phyloP scores from a whole-genome alignment of 2,329 filamentous ascomycete genomes.

The Rasamsonia emersonii region DNA sequence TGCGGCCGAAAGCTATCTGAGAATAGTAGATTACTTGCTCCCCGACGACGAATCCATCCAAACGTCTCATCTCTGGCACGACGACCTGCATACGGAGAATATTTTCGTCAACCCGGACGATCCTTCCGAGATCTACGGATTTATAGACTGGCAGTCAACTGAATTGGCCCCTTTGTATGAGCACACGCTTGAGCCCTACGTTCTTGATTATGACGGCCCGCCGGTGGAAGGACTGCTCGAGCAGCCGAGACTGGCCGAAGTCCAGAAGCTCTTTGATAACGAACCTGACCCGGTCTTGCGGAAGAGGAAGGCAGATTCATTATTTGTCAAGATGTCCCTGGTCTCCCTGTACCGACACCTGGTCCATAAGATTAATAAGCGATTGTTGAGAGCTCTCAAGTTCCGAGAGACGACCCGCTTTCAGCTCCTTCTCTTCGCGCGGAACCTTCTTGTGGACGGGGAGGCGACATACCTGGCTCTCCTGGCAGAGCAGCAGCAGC shows the following conservation, averaged over 20 bases:
- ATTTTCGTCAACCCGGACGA: constrained; percentile 15
- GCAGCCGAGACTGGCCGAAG: constrained; percentile 18
- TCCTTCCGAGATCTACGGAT: constrained; percentile 13
- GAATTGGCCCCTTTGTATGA: constrained; percentile 24
- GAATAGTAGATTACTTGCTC: constrained; percentile 17
- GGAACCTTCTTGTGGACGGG: constrained; percentile 26
- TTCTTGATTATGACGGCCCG: constrained; percentile 2
- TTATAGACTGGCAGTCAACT: constrained; percentile 21
- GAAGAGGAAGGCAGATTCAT: constrained; percentile 13
- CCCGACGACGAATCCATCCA: constrained; percentile 17
- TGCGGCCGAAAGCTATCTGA: constrained; percentile 7
- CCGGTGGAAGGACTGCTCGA: constrained; percentile 13
- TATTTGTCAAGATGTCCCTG: constrained; percentile 21
- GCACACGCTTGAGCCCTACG: constrained; percentile 1
- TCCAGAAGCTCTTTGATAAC: constrained; percentile 12
- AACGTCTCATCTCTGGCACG: constrained; percentile 24
- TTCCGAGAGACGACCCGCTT: constrained; percentile 22
- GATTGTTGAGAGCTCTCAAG: constrained; percentile 21
- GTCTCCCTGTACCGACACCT: constrained; percentile 20
- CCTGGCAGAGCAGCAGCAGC: constrained; percentile 19
- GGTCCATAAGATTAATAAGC: constrained; percentile 15
- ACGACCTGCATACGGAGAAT: constrained; percentile 30
- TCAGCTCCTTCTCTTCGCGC: constrained; percentile 21
- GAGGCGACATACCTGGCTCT: constrained; percentile 25
- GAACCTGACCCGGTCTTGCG: constrained; percentile 14